phyloP scores from a whole-genome alignment of 1,284 basidiomycete species.

The Sporisorium reilianum region DNA sequence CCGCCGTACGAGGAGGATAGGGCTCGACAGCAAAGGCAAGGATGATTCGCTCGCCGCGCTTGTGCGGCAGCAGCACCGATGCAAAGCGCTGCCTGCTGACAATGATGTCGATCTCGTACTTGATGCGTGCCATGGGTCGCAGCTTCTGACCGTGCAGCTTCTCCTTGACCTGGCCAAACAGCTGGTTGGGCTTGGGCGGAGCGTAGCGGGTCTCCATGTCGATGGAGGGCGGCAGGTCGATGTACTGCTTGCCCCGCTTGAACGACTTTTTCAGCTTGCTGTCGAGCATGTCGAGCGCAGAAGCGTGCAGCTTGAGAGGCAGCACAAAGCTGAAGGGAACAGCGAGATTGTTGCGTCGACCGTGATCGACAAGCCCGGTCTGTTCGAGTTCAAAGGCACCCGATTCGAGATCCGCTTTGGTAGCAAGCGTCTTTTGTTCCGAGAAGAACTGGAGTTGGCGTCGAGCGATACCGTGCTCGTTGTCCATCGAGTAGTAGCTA shows the following conservation, averaged over 20 bases:
- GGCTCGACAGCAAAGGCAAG: conserved; percentile 50
- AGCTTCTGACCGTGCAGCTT: conserved; percentile 45
- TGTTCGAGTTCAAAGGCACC: conserved; percentile 42
- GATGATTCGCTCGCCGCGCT: conserved; percentile 49
- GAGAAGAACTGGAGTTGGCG: conserved; percentile 50
- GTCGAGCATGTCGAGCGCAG: conserved; percentile 50
- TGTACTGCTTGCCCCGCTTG: conserved; percentile 48
- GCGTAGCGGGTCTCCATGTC: conserved; percentile 52
- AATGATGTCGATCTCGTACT: conserved; percentile 55
- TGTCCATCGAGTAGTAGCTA: conserved; percentile 52
- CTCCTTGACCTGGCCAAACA: conserved; percentile 40
- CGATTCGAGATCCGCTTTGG: conserved; percentile 39
- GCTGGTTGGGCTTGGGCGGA: conserved; percentile 40
- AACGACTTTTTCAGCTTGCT: conserved; percentile 51
- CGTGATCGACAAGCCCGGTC: conserved; percentile 49
- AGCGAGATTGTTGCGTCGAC: conserved; percentile 50
- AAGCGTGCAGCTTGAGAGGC: conserved; percentile 50
- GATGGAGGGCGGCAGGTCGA: conserved; percentile 49
- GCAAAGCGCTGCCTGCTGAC: conserved; percentile 49
- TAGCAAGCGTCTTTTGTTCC: conserved; percentile 44
- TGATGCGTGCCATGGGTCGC: conserved; percentile 50
- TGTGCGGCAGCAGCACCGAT: conserved; percentile 34
- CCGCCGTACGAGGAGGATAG: conserved; percentile 49
- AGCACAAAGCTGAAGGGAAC: conserved; percentile 50
- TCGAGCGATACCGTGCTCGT: conserved; percentile 47